Base-by-base conservation (phyloP, 2,329 filamentous ascomycete species). In the Penicillium sp. region DNA sequence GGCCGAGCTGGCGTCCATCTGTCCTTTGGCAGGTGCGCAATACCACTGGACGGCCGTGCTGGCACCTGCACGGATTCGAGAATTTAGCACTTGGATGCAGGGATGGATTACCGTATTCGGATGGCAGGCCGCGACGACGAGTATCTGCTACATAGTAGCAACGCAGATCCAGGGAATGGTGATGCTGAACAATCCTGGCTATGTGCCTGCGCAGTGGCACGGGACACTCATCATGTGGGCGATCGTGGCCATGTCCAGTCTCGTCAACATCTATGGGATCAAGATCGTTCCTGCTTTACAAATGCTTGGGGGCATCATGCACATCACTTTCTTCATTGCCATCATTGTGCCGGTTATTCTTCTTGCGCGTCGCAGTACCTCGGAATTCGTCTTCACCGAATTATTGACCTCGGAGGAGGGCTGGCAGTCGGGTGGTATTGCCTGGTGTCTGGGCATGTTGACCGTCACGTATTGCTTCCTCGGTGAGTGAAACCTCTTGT, bases 361-460 rank as follows among this genome's bases (percentile, higher is more conserved):
- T 42, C 60, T 72, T 8, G 58, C 63, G 14, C 64, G 68, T 14
- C 65, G 69, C 48, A 64, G 66, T 42, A 58, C 62, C 35, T 50
- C 69, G 5, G 52, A 63, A 0, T 68, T 71, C n/a, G 73, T 81
- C 1, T 81, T 81, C 50, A 67, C 62, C 0, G 69, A 67, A 0
- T 77, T 78, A 35, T 56, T 67, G n/a, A 80, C 79, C 46, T 38
- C 45, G n/a, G 65, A 69, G 0, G 74, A 76, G 1, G 72, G 65
- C 0, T 81, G 76, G 76, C 56, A 64, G 5, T 71, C 67, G 0
- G 64, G 75, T 28, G 77, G 71, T 0, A 41, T 79, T 7, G 74
- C 77, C 2, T 80, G 77, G 52, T 73, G 73, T 62, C 68, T 78
- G 16, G 77, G 74, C 9, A 62, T 68, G 47, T 51, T 68, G 8